Conservation (phyloP, 768 basidiomycete species). For the Mycena galopus region DNA sequence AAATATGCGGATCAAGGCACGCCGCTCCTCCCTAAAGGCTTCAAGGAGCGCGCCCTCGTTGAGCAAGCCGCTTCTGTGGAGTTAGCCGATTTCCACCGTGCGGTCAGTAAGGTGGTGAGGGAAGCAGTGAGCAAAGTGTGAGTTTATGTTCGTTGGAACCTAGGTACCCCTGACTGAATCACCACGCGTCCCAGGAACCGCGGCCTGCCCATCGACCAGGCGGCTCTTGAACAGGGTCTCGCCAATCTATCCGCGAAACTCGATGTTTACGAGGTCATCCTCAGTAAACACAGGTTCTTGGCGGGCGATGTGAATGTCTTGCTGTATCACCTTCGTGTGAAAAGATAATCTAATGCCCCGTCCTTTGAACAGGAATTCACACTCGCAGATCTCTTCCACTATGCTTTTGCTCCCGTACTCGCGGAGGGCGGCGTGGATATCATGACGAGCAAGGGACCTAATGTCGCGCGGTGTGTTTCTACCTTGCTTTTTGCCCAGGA, state of each 20-base stretch:
- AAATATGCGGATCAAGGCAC: conserved; percentile 11
- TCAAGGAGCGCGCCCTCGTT: not conserved
- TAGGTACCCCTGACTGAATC: not conserved
- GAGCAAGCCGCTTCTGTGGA: conserved; percentile 14
- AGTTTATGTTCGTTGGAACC: not conserved
- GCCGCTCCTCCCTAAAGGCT: not conserved
- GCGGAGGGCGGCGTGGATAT: not conserved
- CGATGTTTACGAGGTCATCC: conserved; percentile 65
- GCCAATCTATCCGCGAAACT: conserved; percentile 53
- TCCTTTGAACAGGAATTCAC: not conserved
- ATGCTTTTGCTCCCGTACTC: not conserved
- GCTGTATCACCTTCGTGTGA: not conserved
- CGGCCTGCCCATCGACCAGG: conserved; percentile 36
- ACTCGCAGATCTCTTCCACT: conserved; percentile 8
- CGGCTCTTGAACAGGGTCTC: conserved; percentile 43
- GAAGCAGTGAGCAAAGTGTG: not conserved
- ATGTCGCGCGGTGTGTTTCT: not conserved
- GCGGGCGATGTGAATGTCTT: conserved; percentile 2
- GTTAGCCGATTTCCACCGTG: not conserved
- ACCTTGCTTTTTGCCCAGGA: not conserved
- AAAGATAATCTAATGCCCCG: not conserved
- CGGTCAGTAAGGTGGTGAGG: not conserved
- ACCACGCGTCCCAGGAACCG: not conserved
- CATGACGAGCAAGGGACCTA: conserved; percentile 7
- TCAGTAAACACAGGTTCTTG: conserved; percentile 65